phyloP scores from a whole-genome alignment of 2,329 filamentous ascomycete species.

The Aureobasidium leucospermi region DNA sequence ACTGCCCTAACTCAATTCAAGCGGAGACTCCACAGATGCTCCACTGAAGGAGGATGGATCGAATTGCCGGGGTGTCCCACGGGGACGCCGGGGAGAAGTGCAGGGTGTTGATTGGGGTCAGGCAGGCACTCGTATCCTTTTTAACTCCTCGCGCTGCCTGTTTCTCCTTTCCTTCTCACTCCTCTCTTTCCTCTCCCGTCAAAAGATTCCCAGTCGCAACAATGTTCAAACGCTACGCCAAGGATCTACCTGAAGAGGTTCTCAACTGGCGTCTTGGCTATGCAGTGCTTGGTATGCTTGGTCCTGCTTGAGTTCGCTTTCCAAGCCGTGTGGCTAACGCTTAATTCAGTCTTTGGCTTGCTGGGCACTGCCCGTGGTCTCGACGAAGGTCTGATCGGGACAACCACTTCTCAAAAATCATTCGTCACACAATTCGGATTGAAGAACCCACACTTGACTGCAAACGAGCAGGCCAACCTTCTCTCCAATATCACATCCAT shows the following conservation, averaged over 20 bases:
- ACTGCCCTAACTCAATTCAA: no score
- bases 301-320: neutral
- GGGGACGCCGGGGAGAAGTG: neutral
- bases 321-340: constrained; percentile 2
- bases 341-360: constrained; percentile 34
- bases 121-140: neutral
- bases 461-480: constrained; percentile 57
- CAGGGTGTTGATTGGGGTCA: neutral
- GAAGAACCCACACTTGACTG: constrained; percentile 42
- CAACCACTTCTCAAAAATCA: constrained; percentile 50
- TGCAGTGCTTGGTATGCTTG: constrained; percentile 48
- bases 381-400: constrained; percentile 68
- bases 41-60: neutral
- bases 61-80: neutral
- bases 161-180: neutral
- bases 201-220: constrained; percentile 10
- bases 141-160: neutral
- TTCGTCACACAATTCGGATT: constrained; percentile 57
- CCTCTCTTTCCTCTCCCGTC: neutral
- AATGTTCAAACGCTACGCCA: constrained; percentile 39
- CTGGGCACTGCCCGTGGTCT: constrained; percentile 70
- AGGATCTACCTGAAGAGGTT: constrained; percentile 60
- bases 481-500: constrained; percentile 65
- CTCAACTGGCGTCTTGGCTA: constrained; percentile 77
- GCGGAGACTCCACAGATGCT: neutral